Conservation (phyloP, 176 grass and related monocot genomes). For the Ensete ventricosum region DNA sequence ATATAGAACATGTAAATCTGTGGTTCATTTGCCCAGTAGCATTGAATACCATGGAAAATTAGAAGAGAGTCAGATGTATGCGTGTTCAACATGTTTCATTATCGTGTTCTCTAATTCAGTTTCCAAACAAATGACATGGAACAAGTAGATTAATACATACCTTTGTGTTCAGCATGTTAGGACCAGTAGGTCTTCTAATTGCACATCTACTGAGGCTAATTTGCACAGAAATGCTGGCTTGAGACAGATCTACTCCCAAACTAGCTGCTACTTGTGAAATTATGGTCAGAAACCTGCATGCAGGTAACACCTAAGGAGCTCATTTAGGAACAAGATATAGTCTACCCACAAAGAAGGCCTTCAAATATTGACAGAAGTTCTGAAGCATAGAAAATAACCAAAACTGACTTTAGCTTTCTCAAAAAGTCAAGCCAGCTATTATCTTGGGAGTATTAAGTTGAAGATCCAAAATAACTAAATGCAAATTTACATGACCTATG, state of each 20-base stretch:
- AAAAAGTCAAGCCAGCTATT: no score
- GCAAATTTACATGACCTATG: no score
- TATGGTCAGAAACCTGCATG: slow-evolving; percentile 35
- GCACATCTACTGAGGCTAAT: slow-evolving; percentile 47
- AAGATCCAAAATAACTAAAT: no score
- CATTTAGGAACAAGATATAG: not conserved
- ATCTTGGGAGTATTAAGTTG: no score
- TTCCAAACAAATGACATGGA: not conserved
- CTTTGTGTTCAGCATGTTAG: slow-evolving; percentile 32
- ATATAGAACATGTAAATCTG: not conserved
- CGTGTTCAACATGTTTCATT: not conserved
- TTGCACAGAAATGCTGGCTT: slow-evolving; percentile 44
- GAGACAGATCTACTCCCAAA: slow-evolving; percentile 47
- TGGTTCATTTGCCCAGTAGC: no score
- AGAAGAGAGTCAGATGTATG: no score
- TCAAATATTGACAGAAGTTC: not conserved
- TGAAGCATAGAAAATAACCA: no score
- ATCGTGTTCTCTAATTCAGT: not conserved
- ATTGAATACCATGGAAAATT: no score
- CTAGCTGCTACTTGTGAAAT: slow-evolving; percentile 51
- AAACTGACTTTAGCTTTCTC: no score
- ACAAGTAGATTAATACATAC: slow-evolving; percentile 9
- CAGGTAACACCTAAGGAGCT: not conserved
- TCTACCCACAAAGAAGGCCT: not conserved
- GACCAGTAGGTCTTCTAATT: slow-evolving; percentile 28